Conservation (phyloP, 371 early-diverging fungal species). For the Fennellomyces sp. region DNA sequence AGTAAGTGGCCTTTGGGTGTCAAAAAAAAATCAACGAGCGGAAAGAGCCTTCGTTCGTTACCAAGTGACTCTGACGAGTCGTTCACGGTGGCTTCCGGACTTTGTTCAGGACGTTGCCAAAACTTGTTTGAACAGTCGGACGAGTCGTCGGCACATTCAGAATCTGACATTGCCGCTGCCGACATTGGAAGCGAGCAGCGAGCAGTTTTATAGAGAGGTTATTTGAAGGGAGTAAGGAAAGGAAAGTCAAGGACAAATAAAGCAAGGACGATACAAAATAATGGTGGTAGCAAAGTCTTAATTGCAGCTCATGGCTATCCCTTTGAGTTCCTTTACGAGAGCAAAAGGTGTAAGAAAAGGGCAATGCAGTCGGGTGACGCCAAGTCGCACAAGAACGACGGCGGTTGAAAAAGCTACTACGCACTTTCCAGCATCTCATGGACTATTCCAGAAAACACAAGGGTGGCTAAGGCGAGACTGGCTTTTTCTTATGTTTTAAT, state of each 20-base stretch:
- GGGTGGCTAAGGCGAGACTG: too few relatives aligned
- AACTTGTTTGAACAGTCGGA: slow-evolving; percentile 26
- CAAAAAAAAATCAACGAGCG: not conserved
- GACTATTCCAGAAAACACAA: too few relatives aligned
- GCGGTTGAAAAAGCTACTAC: too few relatives aligned
- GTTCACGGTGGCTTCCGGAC: slow-evolving; percentile 3
- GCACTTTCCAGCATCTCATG: too few relatives aligned
- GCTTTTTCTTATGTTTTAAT: too few relatives aligned
- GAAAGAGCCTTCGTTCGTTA: not conserved
- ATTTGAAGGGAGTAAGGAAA: not conserved
- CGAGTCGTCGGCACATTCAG: slow-evolving; percentile 3
- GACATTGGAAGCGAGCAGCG: not conserved
- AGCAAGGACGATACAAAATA: not conserved
- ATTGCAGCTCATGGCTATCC: not conserved
- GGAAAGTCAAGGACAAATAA: not conserved
- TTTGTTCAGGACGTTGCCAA: slow-evolving; percentile 18
- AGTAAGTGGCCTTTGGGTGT: not conserved
- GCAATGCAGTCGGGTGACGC: too few relatives aligned
- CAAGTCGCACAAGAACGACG: too few relatives aligned
- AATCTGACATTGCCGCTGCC: slow-evolving; percentile 5
- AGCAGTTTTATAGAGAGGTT: not conserved
- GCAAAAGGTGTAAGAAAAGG: not conserved
- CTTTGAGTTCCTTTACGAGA: not conserved
- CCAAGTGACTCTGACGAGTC: not conserved
- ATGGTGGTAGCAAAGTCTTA: not conserved